phyloP scores from a whole-genome alignment of 1,284 basidiomycete species.

The Cryptococcus sp. region DNA sequence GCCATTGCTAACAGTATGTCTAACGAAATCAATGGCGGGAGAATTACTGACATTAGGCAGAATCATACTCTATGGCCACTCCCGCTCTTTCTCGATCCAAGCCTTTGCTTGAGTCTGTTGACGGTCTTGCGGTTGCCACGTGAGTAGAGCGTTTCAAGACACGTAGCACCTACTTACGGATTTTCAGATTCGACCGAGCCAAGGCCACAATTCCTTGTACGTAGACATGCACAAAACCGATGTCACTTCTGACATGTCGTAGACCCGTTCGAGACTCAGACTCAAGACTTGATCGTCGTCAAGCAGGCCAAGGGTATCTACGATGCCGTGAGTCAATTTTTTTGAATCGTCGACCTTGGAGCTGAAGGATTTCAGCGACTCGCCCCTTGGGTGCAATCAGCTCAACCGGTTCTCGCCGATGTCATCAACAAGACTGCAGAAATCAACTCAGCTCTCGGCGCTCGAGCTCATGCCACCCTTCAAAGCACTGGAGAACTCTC shows the following conservation, averaged over 20 bases:
- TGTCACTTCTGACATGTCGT: background rate
- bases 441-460: constrained; percentile 40
- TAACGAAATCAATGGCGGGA: too few relatives aligned
- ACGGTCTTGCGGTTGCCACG: constrained; percentile 45
- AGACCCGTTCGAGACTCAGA: constrained; percentile 48
- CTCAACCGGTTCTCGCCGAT: constrained; percentile 36
- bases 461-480: constrained; percentile 36
- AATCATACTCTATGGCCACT: constrained; percentile 40
- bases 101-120: constrained; percentile 43
- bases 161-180: background rate
- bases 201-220: constrained; percentile 45
- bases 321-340: constrained; percentile 30
- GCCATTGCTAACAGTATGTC: constrained; percentile 33
- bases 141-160: constrained; percentile 9
- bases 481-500: constrained; percentile 34
- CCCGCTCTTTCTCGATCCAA: constrained; percentile 41
- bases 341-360: background rate
- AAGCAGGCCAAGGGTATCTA: constrained; percentile 47
- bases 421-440: constrained; percentile 36
- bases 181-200: constrained; percentile 39
- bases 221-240: constrained; percentile 4
- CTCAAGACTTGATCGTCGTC: constrained; percentile 43
- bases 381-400: constrained; percentile 30
- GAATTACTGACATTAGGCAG: constrained; percentile 9
- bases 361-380: constrained; percentile 21